Conservation (phyloP, 257 asterid species). For the Ilex asprella region DNA sequence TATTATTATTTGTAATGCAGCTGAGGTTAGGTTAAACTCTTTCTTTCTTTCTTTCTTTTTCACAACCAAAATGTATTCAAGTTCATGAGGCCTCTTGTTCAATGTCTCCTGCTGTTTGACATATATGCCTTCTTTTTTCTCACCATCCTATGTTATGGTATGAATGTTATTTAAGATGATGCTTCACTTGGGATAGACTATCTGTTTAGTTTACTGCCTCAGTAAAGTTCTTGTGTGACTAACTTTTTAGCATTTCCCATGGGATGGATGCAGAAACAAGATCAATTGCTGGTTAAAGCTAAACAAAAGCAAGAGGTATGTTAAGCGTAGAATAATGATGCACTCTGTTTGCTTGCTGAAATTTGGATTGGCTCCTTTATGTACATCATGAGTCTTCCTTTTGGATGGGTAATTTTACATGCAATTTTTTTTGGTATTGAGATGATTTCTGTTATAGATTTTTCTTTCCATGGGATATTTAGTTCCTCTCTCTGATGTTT, state of each 20-base stretch:
- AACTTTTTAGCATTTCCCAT: neutral
- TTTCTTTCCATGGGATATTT: neutral
- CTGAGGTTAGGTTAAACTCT: too few species aligned
- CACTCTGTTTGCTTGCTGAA: slow-evolving; percentile 30
- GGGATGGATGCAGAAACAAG: slow-evolving; percentile 57
- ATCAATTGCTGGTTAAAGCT: slow-evolving; percentile 9
- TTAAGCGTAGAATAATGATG: too few species aligned
- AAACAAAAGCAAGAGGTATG: too few species aligned
- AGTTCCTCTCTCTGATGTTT: neutral
- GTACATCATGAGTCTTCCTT: neutral
- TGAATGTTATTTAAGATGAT: neutral
- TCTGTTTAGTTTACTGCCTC: neutral
- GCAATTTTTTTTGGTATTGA: neutral
- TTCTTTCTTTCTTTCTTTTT: too few species aligned
- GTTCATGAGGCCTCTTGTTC: neutral
- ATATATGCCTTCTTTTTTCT: neutral
- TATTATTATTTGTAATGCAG: too few species aligned
- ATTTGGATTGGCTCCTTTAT: too few species aligned
- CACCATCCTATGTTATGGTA: neutral
- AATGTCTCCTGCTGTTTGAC: neutral
- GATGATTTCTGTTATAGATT: neutral
- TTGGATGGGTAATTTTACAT: too few species aligned
- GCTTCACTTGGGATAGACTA: neutral
- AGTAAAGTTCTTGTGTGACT: neutral
- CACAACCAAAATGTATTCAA: too few species aligned